Evolutionary conservation across 192 early-diverging fungal species (phyloP), one percentile per base, ranked within the genome.

Genomic region (Kickxella alabastrina): DNA sequence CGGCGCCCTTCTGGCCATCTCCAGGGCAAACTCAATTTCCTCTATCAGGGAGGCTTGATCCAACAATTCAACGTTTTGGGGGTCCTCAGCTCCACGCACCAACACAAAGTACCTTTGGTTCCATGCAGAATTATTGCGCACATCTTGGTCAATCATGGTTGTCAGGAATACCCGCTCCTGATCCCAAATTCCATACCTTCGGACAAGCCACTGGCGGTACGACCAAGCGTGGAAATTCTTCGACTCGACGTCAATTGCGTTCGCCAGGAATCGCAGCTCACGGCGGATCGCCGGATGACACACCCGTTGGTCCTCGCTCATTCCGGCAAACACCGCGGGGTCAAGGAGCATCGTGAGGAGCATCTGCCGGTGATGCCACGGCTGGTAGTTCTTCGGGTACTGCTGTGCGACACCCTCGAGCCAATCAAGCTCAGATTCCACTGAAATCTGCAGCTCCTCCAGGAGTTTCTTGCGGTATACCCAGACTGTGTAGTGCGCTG

Each of bases 141-240:
- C 78, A 65, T 98, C 97, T 38, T 83, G 56, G 17, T 78, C 70
- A 24, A 99, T 52, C 56, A 89, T 62, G 4, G 80, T 66, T n/a
- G 92, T 78, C 2, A 88, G 65, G 60, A 88, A 93, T 8, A 25
- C 43, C 22, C 93, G 55, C 66, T 99, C 95, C 18, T 76, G 67
- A 26, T 83, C 69, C 92, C 92, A 99, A 4, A 83, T 46, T 18
- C 78, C 70, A 57, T 91, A 97, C 17, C 66, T 70, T 15, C 49
- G 63, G 6, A 96, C 78, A 15, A 97, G 76, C 92, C 93, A 97
- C 68, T 99, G 95, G 34, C 94, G 83, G 64, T 99, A 97, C 2
- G 86, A 82, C 97, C 97, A 99, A 0, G 90, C 91, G 70, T 99
- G 97, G 63, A 98, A 99, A 69, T 99, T 99, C 66, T 99, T 99